These are phyloP conservation scores for Geranium rotundifolium DNA, from an alignment of 345 rosid genomes.

Conservation along the genomic window DNA sequence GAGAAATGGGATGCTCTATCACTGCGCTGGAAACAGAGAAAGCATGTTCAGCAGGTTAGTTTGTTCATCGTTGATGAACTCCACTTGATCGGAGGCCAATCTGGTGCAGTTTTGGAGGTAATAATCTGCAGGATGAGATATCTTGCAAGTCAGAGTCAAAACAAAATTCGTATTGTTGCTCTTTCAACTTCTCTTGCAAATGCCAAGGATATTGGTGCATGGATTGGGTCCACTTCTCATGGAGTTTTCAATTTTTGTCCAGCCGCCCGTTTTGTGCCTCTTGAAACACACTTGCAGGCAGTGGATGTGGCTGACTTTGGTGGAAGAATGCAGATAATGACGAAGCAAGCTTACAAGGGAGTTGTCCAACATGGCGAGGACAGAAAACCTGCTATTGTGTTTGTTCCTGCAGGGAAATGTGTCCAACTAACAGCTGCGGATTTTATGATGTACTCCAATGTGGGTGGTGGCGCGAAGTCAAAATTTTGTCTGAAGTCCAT, in stretches of 20 bases:
- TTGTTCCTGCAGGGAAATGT: slow-evolving; percentile 88
- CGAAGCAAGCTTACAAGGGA: slow-evolving; percentile 77
- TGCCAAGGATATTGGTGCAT: slow-evolving; percentile 94
- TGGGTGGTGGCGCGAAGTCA: slow-evolving; percentile 44
- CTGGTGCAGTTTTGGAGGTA: slow-evolving; percentile 88
- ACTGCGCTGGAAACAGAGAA: slow-evolving; percentile 88
- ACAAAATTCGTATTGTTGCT: slow-evolving; percentile 79
- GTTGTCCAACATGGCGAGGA: slow-evolving; percentile 73
- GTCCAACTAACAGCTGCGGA: slow-evolving; percentile 80
- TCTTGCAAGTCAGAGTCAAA: slow-evolving; percentile 68
- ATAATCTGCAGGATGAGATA: slow-evolving; percentile 91
- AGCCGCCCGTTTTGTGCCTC: slow-evolving; percentile 85
- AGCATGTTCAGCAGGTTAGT: slow-evolving; percentile 80
- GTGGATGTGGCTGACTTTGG: slow-evolving; percentile 81
- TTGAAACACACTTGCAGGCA: slow-evolving; percentile 90
- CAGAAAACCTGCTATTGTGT: slow-evolving; percentile 71
- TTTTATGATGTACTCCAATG: slow-evolving; percentile 71
- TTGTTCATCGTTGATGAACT: slow-evolving; percentile 89
- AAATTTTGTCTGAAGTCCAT: slow-evolving; percentile 39
- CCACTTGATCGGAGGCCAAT: slow-evolving; percentile 88
- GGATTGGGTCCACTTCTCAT: slow-evolving; percentile 89
- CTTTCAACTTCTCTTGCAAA: slow-evolving; percentile 92
- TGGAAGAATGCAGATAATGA: slow-evolving; percentile 97
- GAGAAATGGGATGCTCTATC: slow-evolving; percentile 98
- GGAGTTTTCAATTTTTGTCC: slow-evolving; percentile 93